Evolutionary conservation across 768 basidiomycete genomes (phyloP).

Genomic region (Rhizopogon vinicolor): DNA sequence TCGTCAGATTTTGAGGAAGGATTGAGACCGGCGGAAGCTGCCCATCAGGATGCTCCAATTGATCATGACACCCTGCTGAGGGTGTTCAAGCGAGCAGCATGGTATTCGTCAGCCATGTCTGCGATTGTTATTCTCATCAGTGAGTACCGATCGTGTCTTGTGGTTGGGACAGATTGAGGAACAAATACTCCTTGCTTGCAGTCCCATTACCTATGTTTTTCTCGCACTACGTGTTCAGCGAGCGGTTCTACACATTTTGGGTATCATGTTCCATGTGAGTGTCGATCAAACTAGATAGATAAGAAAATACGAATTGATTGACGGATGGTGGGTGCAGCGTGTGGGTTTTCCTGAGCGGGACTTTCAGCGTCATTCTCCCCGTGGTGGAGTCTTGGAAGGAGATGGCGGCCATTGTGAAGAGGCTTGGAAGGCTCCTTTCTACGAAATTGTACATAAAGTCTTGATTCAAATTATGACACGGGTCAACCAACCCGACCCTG

Average conservation of each 20-base stretch:
- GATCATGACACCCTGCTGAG: slow-evolving; percentile 11
- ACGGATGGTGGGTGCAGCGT: slow-evolving; percentile 11
- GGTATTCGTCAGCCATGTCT: slow-evolving; percentile 23
- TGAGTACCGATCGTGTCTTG: slow-evolving; percentile 4
- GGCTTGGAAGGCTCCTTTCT: background rate
- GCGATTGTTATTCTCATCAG: slow-evolving; percentile 23
- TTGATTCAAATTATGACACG: background rate
- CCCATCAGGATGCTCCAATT: background rate
- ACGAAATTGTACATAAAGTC: background rate
- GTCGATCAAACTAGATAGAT: background rate
- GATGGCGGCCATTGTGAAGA: slow-evolving; percentile 15
- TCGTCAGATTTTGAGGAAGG: background rate
- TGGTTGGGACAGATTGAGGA: background rate
- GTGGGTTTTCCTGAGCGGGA: slow-evolving; percentile 25
- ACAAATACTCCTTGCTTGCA: background rate
- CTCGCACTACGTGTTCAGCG: slow-evolving; percentile 29
- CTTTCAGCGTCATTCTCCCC: slow-evolving; percentile 25
- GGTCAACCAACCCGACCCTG: background rate
- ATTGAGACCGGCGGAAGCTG: background rate
- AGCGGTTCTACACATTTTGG: slow-evolving; percentile 30
- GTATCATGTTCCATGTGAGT: slow-evolving; percentile 28
- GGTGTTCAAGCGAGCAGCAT: slow-evolving; percentile 25
- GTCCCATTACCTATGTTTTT: slow-evolving; percentile 34
- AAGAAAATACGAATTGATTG: background rate
- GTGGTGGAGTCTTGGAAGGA: slow-evolving; percentile 25